Evolutionary conservation across 1,284 basidiomycete genomes (phyloP).

Genomic region (Malassezia brasiliensis): DNA sequence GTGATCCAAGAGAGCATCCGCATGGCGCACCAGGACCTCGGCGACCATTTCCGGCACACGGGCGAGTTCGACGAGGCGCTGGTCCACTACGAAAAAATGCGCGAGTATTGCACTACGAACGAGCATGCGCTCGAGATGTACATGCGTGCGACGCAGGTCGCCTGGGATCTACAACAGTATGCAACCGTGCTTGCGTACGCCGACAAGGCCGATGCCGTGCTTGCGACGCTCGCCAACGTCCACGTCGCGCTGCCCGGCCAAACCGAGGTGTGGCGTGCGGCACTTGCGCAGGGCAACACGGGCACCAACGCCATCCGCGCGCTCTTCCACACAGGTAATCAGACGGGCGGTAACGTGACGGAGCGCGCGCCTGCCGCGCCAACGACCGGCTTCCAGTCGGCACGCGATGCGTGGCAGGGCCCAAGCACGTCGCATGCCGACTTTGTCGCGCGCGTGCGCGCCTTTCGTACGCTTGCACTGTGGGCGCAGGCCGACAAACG

Average conservation of each 20-base stretch:
- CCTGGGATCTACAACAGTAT: constrained; percentile 73
- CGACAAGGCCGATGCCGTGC: constrained; percentile 77
- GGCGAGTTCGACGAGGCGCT: constrained; percentile 64
- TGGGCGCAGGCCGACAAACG: constrained; percentile 34
- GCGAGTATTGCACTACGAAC: constrained; percentile 74
- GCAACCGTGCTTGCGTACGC: constrained; percentile 72
- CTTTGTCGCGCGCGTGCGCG: constrained; percentile 5
- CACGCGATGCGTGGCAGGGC: not conserved
- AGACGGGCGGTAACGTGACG: not conserved
- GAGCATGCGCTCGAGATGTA: constrained; percentile 71
- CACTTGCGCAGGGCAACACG: constrained; percentile 18
- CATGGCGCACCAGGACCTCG: constrained; percentile 76
- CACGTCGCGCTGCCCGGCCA: constrained; percentile 53
- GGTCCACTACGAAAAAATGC: constrained; percentile 68
- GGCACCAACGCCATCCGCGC: constrained; percentile 41
- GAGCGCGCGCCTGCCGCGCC: not conserved
- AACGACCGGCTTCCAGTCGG: not conserved
- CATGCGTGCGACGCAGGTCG: constrained; percentile 51
- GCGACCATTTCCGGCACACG: constrained; percentile 60
- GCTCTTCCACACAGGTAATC: constrained; percentile 43
- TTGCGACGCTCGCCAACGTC: constrained; percentile 56
- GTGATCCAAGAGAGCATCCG: constrained; percentile 90
- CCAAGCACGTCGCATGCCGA: not conserved
- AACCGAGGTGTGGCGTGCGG: constrained; percentile 13
- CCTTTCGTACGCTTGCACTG: constrained; percentile 4